phyloP scores from a whole-genome alignment of 108 stramenopile species.

The Stephanodiscus minutulus region DNA sequence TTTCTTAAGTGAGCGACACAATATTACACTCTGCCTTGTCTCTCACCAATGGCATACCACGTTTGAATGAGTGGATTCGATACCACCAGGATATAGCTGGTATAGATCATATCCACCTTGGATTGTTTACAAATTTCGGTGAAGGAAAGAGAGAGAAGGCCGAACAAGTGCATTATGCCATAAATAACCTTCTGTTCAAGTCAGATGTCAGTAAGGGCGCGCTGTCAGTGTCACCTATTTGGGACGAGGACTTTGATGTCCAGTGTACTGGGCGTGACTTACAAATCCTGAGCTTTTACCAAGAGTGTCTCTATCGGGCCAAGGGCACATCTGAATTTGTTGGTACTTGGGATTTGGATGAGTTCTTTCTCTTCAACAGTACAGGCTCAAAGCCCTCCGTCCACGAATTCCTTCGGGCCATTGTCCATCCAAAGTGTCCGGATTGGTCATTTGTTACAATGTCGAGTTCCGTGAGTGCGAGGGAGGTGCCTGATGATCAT shows the following conservation, averaged over 20 bases:
- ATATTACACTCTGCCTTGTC: neutral
- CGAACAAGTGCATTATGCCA: neutral
- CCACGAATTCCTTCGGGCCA: neutral
- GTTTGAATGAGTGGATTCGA: constrained; percentile 2
- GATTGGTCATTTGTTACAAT: constrained; percentile 2
- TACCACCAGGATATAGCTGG: neutral
- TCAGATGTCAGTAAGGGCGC: neutral
- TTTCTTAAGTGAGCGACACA: neutral
- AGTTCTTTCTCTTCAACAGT: constrained; percentile 15
- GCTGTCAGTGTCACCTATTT: neutral
- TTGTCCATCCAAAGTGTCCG: neutral
- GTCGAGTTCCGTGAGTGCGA: neutral
- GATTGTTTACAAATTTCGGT: constrained; percentile 4
- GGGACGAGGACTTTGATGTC: constrained; percentile 6
- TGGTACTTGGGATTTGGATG: constrained; percentile 44
- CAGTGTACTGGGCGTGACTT: neutral
- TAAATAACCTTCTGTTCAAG: constrained; percentile 2
- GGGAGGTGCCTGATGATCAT: neutral
- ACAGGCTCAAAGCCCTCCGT: no score
- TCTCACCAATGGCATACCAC: neutral
- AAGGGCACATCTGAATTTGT: constrained; percentile 35
- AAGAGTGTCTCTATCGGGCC: constrained; percentile 33
- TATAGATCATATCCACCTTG: constrained; percentile 4
- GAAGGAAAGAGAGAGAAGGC: neutral
- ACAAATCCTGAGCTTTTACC: constrained; percentile 28